Evolutionary conservation across 1,284 basidiomycete species (phyloP).

Genomic region (Serendipita sp.): DNA sequence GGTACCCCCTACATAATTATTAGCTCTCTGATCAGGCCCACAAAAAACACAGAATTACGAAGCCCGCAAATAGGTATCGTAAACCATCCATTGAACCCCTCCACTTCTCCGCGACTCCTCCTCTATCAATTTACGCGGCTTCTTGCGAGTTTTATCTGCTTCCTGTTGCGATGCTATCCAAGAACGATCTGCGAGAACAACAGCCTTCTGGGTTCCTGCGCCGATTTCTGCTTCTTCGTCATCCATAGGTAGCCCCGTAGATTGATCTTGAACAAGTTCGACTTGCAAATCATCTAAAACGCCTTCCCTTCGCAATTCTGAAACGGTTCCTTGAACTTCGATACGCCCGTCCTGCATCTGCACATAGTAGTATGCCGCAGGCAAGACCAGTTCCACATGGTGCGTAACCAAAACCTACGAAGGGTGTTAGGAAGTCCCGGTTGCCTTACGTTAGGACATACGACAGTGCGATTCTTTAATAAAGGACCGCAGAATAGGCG

Average conservation of each 20-base stretch:
- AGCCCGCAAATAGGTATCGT: constrained; percentile 55
- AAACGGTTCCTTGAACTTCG: constrained; percentile 49
- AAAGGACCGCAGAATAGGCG: constrained; percentile 49
- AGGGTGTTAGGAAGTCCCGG: constrained; percentile 11
- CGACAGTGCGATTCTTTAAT: constrained; percentile 50
- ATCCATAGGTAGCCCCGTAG: constrained; percentile 14
- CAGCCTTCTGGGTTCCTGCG: constrained; percentile 12
- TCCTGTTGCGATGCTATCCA: constrained; percentile 8
- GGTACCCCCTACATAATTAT: constrained; percentile 10
- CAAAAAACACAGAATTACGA: constrained; percentile 16
- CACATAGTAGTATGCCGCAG: constrained; percentile 51
- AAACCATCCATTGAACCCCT: constrained; percentile 65
- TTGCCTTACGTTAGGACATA: constrained; percentile 20
- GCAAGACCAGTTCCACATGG: constrained; percentile 59
- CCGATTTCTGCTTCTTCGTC: constrained; percentile 14
- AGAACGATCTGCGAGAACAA: background rate
- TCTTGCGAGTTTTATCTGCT: constrained; percentile 27
- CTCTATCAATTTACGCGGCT: constrained; percentile 48
- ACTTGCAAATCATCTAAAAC: constrained; percentile 43
- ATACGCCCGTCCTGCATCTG: constrained; percentile 62
- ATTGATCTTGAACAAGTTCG: constrained; percentile 19
- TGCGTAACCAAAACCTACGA: constrained; percentile 53
- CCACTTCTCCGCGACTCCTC: constrained; percentile 61
- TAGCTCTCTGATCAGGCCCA: background rate
- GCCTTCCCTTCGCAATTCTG: constrained; percentile 42